Evolutionary conservation across 108 stramenopile species (phyloP), one percentile per base, ranked within the genome.

Genomic region (Stephanodiscus minutulus): DNA sequence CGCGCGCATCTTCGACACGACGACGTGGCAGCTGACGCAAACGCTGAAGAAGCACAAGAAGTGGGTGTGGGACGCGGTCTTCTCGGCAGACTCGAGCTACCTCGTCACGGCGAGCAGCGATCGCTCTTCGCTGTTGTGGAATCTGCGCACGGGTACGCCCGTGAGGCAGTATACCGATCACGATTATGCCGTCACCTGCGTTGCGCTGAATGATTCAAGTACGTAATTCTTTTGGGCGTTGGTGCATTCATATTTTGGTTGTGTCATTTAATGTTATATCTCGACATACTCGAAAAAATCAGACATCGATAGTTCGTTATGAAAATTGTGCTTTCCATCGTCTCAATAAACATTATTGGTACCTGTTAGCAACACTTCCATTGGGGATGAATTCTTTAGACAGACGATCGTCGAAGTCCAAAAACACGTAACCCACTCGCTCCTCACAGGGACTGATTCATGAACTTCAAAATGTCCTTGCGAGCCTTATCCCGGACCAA

Each of bases 1-100:
- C 12, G 95, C 94, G 15, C 88, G 92, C 72, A 68, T 98, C 21
- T 98, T 92, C 87, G 87, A 93, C 66, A 89, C 92, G 10, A 61
- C 79, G 1, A 91, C 91, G 13, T 96, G 94, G 91, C 73, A 87
- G 61, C 75, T 94, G 20, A 81, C 85, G 33, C 87, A 89, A 28
- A 86, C 89, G 6, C 73, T 98, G 17, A 54, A 76, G 6, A 74
- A 91, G 35, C 96, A 97, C 70, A 91, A 85, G 29, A 87, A 94
- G 52, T 98, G 98, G 98, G 98, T 98, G 8, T 97, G 97, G 94
- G 97, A 98, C 74, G 96, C 96, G 15, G 97, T 86, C 17, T 99
- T 98, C 82, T 93, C 90, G 49, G 98, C 98, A 17, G 98, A 99
- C 77, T 96, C 95, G 8, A 87, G 83, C 56, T 99, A 98, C 78